These are phyloP conservation scores for Pseudogymnoascus sp. DNA, from an alignment of 2,329 filamentous ascomycete genomes.

Conservation along the genomic window DNA sequence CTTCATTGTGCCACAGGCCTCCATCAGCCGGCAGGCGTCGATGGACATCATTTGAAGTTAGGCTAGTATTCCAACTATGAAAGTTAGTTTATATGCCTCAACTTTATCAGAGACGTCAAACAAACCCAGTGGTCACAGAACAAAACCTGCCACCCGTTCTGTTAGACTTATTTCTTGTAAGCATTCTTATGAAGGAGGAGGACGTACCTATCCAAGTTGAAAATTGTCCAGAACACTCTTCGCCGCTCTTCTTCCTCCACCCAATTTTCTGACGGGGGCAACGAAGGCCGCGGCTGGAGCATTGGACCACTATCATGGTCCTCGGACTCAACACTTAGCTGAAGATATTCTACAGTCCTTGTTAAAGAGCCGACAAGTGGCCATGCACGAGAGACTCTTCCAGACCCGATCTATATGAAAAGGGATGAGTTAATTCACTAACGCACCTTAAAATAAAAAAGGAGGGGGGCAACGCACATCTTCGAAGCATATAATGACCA, in stretches of 20 bases:
- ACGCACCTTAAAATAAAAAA: neutral
- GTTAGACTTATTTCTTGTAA: neutral
- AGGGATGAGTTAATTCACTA: neutral
- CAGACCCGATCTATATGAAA: constrained; percentile 19
- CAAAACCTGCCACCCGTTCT: constrained; percentile 7
- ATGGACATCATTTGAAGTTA: constrained; percentile 27
- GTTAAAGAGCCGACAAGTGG: constrained; percentile 21
- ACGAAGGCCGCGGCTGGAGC: constrained; percentile 22
- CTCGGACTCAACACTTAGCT: constrained; percentile 17
- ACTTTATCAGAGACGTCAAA: neutral
- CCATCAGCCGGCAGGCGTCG: constrained; percentile 34
- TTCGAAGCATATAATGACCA: constrained; percentile 26
- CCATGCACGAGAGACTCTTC: constrained; percentile 18
- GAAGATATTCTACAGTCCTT: constrained; percentile 22
- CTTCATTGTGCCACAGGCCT: constrained; percentile 32
- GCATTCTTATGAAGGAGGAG: constrained; percentile 24
- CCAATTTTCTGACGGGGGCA: constrained; percentile 24
- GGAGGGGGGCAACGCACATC: constrained; percentile 22
- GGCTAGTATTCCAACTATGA: constrained; percentile 29
- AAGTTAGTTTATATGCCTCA: constrained; percentile 11
- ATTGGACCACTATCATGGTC: constrained; percentile 17
- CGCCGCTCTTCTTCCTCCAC: constrained; percentile 39
- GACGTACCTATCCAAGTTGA: constrained; percentile 38
- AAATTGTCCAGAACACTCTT: constrained; percentile 45
- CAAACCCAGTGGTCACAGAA: constrained; percentile 8